These are phyloP conservation scores for Kwoniella sp. DNA, from an alignment of 768 basidiomycete species.

Conservation along the genomic window DNA sequence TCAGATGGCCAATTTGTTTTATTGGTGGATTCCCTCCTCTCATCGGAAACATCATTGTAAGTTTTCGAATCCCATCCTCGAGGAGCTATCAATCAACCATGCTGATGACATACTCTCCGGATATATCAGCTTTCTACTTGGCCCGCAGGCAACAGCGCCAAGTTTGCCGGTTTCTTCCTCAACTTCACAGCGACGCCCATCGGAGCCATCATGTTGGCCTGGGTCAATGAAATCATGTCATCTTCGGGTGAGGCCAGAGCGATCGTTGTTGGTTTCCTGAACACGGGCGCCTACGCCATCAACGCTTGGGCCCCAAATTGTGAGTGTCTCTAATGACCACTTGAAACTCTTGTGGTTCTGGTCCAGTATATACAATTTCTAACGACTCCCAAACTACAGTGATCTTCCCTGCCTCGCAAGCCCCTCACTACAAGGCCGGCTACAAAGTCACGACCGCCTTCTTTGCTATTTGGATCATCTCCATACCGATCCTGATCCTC, in stretches of 20 bases:
- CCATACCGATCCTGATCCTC: conserved; percentile 17
- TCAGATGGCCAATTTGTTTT: conserved; percentile 27
- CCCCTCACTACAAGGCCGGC: conserved; percentile 41
- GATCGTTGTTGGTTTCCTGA: conserved; percentile 34
- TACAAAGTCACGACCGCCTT: conserved; percentile 41
- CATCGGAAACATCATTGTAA: conserved; percentile 32
- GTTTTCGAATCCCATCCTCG: neutral
- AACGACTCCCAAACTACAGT: too few relatives aligned
- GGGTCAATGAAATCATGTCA: conserved; percentile 34
- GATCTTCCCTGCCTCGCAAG: conserved; percentile 42
- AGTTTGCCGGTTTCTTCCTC: conserved; percentile 36
- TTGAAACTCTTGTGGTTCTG: too few relatives aligned
- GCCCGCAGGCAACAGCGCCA: conserved; percentile 18
- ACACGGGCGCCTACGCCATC: conserved; percentile 29
- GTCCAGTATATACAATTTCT: too few relatives aligned
- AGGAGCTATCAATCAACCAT: neutral
- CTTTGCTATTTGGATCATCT: conserved; percentile 20
- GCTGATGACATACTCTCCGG: too few relatives aligned
- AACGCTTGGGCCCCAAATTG: conserved; percentile 38
- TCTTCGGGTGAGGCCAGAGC: conserved; percentile 29
- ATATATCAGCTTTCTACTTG: conserved; percentile 21
- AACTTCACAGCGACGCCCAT: conserved; percentile 24
- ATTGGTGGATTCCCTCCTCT: conserved; percentile 29
- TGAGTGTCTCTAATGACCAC: conserved; percentile 11
- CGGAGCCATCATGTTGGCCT: conserved; percentile 34